phyloP scores from a whole-genome alignment of 495 filamentous ascomycete genomes.

The Aspergillus saccharolyticus region DNA sequence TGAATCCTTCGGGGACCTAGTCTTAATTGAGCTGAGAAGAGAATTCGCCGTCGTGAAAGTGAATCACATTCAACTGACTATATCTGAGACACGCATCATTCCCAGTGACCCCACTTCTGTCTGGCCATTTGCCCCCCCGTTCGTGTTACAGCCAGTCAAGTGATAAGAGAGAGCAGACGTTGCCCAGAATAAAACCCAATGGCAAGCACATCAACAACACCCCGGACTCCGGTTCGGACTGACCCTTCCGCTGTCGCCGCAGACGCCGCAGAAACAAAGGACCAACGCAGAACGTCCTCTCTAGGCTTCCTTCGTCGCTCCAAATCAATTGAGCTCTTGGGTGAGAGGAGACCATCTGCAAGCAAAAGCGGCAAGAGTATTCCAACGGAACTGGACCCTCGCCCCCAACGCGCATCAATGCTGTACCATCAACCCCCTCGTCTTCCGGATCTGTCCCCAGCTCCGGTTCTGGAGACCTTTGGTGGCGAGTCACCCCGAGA shows the following conservation, averaged over 20 bases:
- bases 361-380: slow-evolving; percentile 63
- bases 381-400: slow-evolving; percentile 57
- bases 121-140: slow-evolving; percentile 11
- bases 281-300: slow-evolving; percentile 39
- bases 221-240: slow-evolving; percentile 21
- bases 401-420: slow-evolving; percentile 60
- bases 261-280: slow-evolving; percentile 29
- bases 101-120: slow-evolving; percentile 20
- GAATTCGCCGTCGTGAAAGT: slow-evolving; percentile 1
- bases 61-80: slow-evolving; percentile 10
- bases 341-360: slow-evolving; percentile 45
- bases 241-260: slow-evolving; percentile 19
- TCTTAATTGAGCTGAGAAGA: not conserved
- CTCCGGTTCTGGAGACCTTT: slow-evolving; percentile 63
- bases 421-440: slow-evolving; percentile 69
- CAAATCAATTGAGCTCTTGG: slow-evolving; percentile 64
- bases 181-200: slow-evolving; percentile 18
- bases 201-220: slow-evolving; percentile 23
- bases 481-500: slow-evolving; percentile 67
- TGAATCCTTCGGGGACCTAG: slow-evolving; percentile 3
- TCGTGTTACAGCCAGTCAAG: slow-evolving; percentile 20
- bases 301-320: slow-evolving; percentile 70
- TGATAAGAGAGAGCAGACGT: slow-evolving; percentile 12
- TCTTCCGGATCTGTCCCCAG: slow-evolving; percentile 68
- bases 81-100: slow-evolving; percentile 25